Evolutionary conservation across 106 monocot species (phyloP).

Genomic region (Agapanthus africanus): DNA sequence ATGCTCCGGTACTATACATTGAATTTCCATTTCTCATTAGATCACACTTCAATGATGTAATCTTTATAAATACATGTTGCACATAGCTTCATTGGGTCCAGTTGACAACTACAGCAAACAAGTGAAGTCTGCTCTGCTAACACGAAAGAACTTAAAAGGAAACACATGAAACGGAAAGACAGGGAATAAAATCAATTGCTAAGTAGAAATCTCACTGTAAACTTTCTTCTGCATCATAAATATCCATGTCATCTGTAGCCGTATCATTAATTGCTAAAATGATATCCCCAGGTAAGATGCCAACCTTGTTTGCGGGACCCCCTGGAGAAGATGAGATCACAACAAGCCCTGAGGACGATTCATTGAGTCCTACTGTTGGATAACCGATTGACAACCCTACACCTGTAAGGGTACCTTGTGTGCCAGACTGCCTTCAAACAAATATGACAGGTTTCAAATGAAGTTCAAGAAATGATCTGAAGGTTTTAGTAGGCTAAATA

Average conservation of each 20-base stretch:
- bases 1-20: no score
- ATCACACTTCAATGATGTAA: no score
- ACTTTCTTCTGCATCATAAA: conserved; percentile 90
- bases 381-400: conserved; percentile 96
- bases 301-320: conserved; percentile 79
- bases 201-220: conserved; percentile 65
- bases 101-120: not conserved
- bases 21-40: no score
- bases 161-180: not conserved
- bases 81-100: not conserved
- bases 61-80: no score
- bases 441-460: conserved; percentile 56
- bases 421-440: conserved; percentile 95
- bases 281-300: conserved; percentile 74
- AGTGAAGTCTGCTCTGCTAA: not conserved
- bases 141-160: not conserved
- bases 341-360: conserved; percentile 44
- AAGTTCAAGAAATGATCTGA: not conserved
- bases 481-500: no score
- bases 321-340: conserved; percentile 80
- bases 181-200: not conserved
- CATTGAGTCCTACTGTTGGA: conserved; percentile 47
- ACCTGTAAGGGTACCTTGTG: conserved; percentile 90
- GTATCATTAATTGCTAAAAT: conserved; percentile 72
- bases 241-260: conserved; percentile 89